These are phyloP conservation scores for Petunia axillaris DNA, from an alignment of 257 asterid genomes.

Conservation along the genomic window DNA sequence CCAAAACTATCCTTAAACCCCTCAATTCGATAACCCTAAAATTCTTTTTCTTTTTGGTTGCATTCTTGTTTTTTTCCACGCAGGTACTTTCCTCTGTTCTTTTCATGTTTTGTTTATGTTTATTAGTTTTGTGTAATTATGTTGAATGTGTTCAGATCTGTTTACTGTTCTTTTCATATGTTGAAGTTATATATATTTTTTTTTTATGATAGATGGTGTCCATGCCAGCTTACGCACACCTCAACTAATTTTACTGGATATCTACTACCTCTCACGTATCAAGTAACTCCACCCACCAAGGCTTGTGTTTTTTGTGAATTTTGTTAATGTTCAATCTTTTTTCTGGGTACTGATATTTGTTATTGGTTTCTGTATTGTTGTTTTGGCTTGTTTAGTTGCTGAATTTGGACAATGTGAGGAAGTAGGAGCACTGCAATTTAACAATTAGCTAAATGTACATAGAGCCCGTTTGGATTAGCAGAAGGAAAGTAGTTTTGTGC, in stretches of 20 bases:
- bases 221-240: too few relatives aligned
- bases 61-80: slow-evolving; percentile 6
- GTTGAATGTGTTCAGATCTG: slow-evolving; percentile 43
- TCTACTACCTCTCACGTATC: too few relatives aligned
- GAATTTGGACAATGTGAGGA: slow-evolving; percentile 38
- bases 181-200: background rate
- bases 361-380: slow-evolving; percentile 18
- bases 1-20: slow-evolving; percentile 21
- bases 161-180: slow-evolving; percentile 23
- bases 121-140: background rate
- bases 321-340: background rate
- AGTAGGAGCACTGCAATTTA: background rate
- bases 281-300: too few relatives aligned
- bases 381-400: slow-evolving; percentile 12
- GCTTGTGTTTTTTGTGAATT: background rate
- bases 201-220: slow-evolving; percentile 11
- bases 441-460: slow-evolving; percentile 21
- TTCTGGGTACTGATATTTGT: slow-evolving; percentile 10
- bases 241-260: too few relatives aligned
- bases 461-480: background rate
- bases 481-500: background rate
- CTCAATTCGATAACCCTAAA: slow-evolving; percentile 15
- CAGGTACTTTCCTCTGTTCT: slow-evolving; percentile 21
- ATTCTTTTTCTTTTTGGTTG: background rate
- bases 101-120: background rate